Conservation (phyloP, 139 green algal genomes). For the Pleodorina starrii region DNA sequence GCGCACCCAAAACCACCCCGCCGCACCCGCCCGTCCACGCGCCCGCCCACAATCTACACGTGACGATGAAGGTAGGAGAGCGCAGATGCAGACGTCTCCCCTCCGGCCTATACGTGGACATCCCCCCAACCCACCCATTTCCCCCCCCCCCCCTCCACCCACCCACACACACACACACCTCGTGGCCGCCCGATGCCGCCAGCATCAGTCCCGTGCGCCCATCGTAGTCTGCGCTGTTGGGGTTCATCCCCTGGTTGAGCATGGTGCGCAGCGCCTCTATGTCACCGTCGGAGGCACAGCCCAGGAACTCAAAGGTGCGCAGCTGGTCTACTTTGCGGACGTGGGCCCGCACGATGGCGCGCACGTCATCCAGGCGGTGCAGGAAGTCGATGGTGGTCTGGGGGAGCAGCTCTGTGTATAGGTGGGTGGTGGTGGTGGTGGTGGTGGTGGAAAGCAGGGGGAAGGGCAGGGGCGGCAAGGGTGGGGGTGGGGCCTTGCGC, state of each 20-base stretch:
- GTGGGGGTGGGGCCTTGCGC: not conserved
- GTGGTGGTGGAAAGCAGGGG: no score
- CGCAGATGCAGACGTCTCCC: no score
- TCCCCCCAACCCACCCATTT: no score
- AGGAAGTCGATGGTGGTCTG: not conserved
- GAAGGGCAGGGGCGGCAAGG: not conserved
- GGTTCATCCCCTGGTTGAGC: constrained; percentile 70
- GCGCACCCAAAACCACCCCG: no score
- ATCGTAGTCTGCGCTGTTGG: constrained; percentile 55
- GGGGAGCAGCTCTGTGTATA: not conserved
- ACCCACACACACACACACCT: no score
- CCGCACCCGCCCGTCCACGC: no score
- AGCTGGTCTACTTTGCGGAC: constrained; percentile 47
- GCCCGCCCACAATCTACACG: no score
- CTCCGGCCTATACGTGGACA: no score
- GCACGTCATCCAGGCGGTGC: not conserved
- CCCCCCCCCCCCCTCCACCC: no score
- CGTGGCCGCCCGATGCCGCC: constrained; percentile 64
- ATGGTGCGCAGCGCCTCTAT: constrained; percentile 57
- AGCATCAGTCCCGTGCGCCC: constrained; percentile 75
- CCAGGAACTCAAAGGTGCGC: constrained; percentile 49
- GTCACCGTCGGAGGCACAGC: constrained; percentile 54
- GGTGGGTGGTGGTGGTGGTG: not conserved
- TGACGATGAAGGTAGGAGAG: no score
- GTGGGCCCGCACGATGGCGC: constrained; percentile 15